Conservation (phyloP, 2,329 filamentous ascomycete species). For the Triangularia verruculosa region DNA sequence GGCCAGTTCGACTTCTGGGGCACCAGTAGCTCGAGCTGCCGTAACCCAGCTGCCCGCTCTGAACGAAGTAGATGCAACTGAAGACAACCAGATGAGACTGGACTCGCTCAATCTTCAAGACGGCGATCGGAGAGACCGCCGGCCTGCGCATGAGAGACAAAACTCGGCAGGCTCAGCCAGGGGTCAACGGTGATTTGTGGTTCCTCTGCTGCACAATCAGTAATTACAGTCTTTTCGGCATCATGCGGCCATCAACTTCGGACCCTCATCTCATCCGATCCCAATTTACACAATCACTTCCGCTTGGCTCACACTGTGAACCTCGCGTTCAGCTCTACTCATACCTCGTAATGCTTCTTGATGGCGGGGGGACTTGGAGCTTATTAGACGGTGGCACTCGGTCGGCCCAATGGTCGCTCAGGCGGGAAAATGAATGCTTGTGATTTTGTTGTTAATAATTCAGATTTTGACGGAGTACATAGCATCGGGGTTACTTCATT, state of each 20-base stretch:
- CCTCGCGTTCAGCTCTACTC: background rate
- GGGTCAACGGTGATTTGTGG: slow-evolving; percentile 45
- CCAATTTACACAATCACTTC: background rate
- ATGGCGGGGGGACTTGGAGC: background rate
- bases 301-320: background rate
- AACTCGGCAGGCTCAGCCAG: slow-evolving; percentile 54
- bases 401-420: background rate
- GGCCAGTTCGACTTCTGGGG: slow-evolving; percentile 32
- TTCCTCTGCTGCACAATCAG: background rate
- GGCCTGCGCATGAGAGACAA: slow-evolving; percentile 58
- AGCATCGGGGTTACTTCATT: slow-evolving; percentile 10
- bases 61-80: slow-evolving; percentile 77
- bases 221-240: slow-evolving; percentile 13
- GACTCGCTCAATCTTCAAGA: slow-evolving; percentile 91
- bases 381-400: background rate
- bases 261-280: background rate
- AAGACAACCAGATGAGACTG: slow-evolving; percentile 81
- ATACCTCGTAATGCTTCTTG: background rate
- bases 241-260: background rate
- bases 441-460: slow-evolving; percentile 18
- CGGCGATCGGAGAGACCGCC: slow-evolving; percentile 59
- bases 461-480: slow-evolving; percentile 12
- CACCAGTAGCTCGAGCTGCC: slow-evolving; percentile 31
- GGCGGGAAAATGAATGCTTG: background rate
- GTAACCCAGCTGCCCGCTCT: slow-evolving; percentile 46